These are phyloP conservation scores for Pilaira anomala DNA, from an alignment of 192 early-diverging fungal genomes.

Conservation along the genomic window DNA sequence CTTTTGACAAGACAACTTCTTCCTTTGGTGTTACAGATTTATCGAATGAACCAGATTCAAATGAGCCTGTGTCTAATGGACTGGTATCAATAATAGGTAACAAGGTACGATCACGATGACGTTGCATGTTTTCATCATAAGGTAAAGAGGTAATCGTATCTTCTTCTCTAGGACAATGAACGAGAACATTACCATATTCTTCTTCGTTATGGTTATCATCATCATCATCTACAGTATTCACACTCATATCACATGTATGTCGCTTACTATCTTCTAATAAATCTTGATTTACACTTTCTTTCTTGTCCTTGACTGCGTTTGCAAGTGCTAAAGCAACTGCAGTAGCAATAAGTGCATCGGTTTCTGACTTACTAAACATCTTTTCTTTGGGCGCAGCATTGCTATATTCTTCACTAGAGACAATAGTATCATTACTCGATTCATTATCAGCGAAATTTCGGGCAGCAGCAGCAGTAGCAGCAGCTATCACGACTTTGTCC, in stretches of 20 bases:
- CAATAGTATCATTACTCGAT: too few relatives aligned
- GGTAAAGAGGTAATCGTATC: too few relatives aligned
- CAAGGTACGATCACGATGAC: too few relatives aligned
- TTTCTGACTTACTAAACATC: slow-evolving; percentile 7
- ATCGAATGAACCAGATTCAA: too few relatives aligned
- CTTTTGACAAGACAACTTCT: too few relatives aligned
- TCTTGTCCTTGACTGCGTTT: neutral
- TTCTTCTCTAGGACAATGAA: slow-evolving; percentile 42
- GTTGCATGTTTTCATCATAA: too few relatives aligned
- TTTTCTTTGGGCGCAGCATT: neutral
- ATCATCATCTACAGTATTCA: neutral
- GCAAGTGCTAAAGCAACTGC: slow-evolving; percentile 31
- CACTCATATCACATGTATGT: slow-evolving; percentile 5
- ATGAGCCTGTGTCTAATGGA: too few relatives aligned
- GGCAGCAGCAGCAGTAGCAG: neutral
- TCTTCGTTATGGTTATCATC: too few relatives aligned
- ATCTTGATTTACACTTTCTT: neutral
- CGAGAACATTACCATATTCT: neutral
- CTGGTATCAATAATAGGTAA: too few relatives aligned
- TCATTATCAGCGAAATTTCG: too few relatives aligned
- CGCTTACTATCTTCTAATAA: neutral
- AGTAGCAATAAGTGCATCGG: slow-evolving; percentile 26
- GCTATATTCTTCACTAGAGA: too few relatives aligned
- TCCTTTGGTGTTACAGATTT: too few relatives aligned
- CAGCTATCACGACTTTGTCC: neutral